These are phyloP conservation scores for Bryoglossum gracile DNA, from an alignment of 495 filamentous ascomycete genomes.

Conservation along the genomic window DNA sequence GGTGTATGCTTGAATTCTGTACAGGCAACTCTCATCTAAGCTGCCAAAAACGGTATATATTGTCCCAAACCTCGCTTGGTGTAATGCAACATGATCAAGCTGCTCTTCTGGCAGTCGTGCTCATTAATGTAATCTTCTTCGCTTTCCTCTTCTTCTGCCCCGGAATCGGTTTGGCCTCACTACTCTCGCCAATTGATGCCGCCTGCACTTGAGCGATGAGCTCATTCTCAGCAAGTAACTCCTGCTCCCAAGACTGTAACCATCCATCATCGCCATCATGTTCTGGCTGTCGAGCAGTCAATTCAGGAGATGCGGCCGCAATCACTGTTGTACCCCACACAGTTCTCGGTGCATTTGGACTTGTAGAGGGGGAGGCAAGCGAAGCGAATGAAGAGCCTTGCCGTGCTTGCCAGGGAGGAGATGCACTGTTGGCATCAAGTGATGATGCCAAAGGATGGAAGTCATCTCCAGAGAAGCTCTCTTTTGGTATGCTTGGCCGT, in stretches of 20 bases:
- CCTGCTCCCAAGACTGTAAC: conserved; percentile 69
- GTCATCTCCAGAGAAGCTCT: conserved; percentile 33
- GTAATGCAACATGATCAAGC: conserved; percentile 36
- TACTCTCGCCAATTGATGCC: conserved; percentile 22
- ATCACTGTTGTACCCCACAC: conserved; percentile 81
- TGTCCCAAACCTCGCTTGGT: conserved; percentile 2
- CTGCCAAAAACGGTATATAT: no score
- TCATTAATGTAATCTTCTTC: conserved; percentile 94
- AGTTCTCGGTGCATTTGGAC: conserved; percentile 59
- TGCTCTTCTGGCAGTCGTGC: conserved; percentile 65
- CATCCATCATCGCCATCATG: conserved; percentile 62
- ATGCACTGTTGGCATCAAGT: conserved; percentile 36
- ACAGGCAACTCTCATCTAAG: no score
- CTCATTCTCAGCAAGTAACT: conserved; percentile 47
- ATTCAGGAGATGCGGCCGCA: conserved; percentile 39
- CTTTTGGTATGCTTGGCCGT: conserved; percentile 17
- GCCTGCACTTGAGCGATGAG: conserved; percentile 35
- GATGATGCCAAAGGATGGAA: conserved; percentile 56
- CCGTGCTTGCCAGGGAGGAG: conserved; percentile 49
- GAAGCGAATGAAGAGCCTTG: conserved; percentile 52
- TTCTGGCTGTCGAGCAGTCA: conserved; percentile 32
- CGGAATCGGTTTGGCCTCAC: conserved; percentile 27
- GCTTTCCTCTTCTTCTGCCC: conserved; percentile 74
- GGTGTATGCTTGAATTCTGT: no score
- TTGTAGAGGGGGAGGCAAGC: conserved; percentile 68